Base-by-base conservation (phyloP, 768 basidiomycete genomes). In the Tricholoma saponaceum region DNA sequence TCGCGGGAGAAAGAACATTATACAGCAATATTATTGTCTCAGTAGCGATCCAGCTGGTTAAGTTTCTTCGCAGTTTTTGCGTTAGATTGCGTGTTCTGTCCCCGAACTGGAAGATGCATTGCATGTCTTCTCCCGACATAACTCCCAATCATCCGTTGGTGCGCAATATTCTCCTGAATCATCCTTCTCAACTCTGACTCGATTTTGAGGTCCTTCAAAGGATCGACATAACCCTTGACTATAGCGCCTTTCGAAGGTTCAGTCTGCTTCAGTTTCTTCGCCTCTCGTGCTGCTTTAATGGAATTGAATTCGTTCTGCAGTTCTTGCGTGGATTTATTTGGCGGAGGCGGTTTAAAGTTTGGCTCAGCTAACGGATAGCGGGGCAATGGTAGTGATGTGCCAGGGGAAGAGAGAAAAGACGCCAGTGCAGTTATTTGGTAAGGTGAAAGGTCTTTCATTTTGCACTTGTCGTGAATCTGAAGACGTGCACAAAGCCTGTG, bases 91-190 rank as follows among this genome's bases (percentile, higher is more conserved):
- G 95, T 98, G 55, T 88, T 88, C 74, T 98, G 96, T 56, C 96
- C 96, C 71, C 96, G 83, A 59, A 98, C 96, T 3, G 96, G 96
- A 46, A 96, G 73, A 58, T 87, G 84, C 87, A 95, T 92, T 7
- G 93, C 93, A 70, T 98, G 96, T 72, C 95, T 78, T 77, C 85
- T 85, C 51, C 97, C 97, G 52, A 92, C 85, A 72, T 96, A 95
- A 63, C 89, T 93, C 50, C 96, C 96, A 72, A 98, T 94, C 82
- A 89, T 89, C 60, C 92, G 79, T 72, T 95, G 86, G 74, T 97
- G 95, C 5, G 84, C 86, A 70, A 99, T 95, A 70, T 98, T 95
- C 70, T 92, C 92, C 74, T 86, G 83, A 65, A 95, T 79, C 69
- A 86, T 81, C 65, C 89, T 82, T 70, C 80, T 83, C 67, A 95